Conservation (phyloP, 306 rosid genomes). For the Inga leiocalycina region DNA sequence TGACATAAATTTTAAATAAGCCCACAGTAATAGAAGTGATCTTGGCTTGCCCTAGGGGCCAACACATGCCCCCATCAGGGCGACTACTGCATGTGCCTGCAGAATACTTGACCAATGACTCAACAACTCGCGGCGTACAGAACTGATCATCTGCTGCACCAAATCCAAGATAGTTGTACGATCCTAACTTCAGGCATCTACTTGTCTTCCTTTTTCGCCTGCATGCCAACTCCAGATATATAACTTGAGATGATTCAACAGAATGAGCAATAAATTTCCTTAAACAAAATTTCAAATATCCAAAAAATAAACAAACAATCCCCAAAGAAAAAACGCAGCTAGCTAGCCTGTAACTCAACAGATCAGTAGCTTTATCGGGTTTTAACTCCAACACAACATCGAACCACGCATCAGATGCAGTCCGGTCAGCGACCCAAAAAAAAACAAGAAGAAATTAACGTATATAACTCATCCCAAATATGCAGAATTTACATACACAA, state of each 20-base stretch:
- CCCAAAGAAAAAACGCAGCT: too few species aligned
- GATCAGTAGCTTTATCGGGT: background rate
- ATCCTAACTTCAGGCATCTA: slow-evolving; percentile 75
- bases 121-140: too few species aligned
- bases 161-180: slow-evolving; percentile 85
- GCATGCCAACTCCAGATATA: slow-evolving; percentile 34
- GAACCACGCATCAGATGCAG: slow-evolving; percentile 91
- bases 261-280: background rate
- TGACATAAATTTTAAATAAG: too few species aligned
- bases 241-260: too few species aligned
- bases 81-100: too few species aligned
- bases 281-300: background rate
- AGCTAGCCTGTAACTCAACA: background rate
- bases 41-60: too few species aligned
- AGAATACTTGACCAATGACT: too few species aligned
- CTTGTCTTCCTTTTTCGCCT: slow-evolving; percentile 35
- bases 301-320: background rate
- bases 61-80: too few species aligned
- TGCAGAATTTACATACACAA: too few species aligned
- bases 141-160: slow-evolving; percentile 61
- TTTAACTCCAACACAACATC: slow-evolving; percentile 65
- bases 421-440: slow-evolving; percentile 51
- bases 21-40: too few species aligned
- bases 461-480: too few species aligned
- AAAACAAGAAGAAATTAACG: too few species aligned